Evolutionary conservation across 2,329 filamentous ascomycete species (phyloP).

Genomic region (Didymella arachidicola): DNA sequence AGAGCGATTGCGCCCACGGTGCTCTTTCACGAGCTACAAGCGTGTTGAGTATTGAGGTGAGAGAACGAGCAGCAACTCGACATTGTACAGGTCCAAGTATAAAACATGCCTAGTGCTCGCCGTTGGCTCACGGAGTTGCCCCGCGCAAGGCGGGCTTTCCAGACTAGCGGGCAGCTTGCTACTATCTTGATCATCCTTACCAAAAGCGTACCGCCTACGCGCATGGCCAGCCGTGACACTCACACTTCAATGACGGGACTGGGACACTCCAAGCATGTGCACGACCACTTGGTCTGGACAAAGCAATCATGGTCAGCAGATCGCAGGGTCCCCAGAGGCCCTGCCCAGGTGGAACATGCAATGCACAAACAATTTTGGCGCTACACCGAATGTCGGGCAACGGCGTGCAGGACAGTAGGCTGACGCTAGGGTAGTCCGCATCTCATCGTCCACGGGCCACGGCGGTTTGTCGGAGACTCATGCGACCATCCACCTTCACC

Average conservation of each 20-base stretch:
- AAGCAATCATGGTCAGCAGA: slow-evolving; percentile 9
- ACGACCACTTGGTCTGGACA: not conserved
- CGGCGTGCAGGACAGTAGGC: slow-evolving; percentile 14
- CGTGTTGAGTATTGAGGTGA: not conserved
- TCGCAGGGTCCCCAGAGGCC: not conserved
- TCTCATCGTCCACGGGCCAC: slow-evolving; percentile 13
- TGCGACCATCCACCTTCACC: slow-evolving; percentile 13
- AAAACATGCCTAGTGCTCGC: not conserved
- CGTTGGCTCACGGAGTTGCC: slow-evolving; percentile 5
- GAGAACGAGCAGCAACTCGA: not conserved
- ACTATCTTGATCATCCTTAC: slow-evolving; percentile 21
- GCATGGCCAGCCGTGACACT: slow-evolving; percentile 15
- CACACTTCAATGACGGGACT: slow-evolving; percentile 4
- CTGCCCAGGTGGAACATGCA: not conserved
- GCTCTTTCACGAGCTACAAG: not conserved
- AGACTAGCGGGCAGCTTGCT: slow-evolving; percentile 9
- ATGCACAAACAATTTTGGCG: not conserved
- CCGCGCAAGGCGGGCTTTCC: slow-evolving; percentile 3
- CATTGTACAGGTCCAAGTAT: not conserved
- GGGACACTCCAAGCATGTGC: not conserved
- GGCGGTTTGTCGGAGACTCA: slow-evolving; percentile 23
- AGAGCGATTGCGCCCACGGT: slow-evolving; percentile 17
- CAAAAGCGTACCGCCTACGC: slow-evolving; percentile 16
- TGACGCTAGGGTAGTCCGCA: slow-evolving; percentile 18
- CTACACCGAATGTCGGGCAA: slow-evolving; percentile 3